phyloP scores from a whole-genome alignment of 805 yeast species.

The Isabelozyma heimii region DNA sequence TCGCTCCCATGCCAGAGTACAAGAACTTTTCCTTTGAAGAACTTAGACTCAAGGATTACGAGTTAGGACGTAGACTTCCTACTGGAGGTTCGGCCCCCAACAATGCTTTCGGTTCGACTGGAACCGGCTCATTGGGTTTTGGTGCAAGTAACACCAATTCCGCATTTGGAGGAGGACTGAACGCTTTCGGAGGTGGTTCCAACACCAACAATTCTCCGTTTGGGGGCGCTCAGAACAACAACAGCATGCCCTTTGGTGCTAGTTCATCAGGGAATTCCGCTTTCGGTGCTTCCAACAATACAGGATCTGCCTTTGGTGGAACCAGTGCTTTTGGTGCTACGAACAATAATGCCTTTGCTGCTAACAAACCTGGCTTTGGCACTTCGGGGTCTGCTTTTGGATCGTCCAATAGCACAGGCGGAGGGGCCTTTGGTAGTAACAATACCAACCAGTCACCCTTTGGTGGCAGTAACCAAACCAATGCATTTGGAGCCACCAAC shows the following conservation, averaged over 20 bases:
- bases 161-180: conserved; percentile 11
- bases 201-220: conserved; percentile 16
- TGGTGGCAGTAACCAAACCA: conserved; percentile 31
- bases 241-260: neutral
- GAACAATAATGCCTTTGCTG: conserved; percentile 26
- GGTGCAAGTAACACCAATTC: conserved; percentile 10
- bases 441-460: conserved; percentile 19
- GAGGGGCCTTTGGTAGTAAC: conserved; percentile 20
- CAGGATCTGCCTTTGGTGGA: conserved; percentile 18
- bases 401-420: conserved; percentile 11
- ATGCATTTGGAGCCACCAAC: conserved; percentile 30
- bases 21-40: conserved; percentile 80
- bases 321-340: conserved; percentile 10
- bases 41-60: conserved; percentile 84
- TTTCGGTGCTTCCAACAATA: conserved; percentile 11
- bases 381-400: conserved; percentile 11
- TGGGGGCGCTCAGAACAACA: conserved; percentile 14
- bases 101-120: conserved; percentile 29
- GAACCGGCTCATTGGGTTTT: conserved; percentile 19
- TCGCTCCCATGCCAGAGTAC: conserved; percentile 90
- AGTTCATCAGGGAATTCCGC: neutral
- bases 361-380: conserved; percentile 9
- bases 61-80: conserved; percentile 64
- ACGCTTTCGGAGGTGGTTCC: neutral
- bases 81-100: conserved; percentile 25